Conservation (phyloP, 805 yeast genomes). For the Candida nitratophila region DNA sequence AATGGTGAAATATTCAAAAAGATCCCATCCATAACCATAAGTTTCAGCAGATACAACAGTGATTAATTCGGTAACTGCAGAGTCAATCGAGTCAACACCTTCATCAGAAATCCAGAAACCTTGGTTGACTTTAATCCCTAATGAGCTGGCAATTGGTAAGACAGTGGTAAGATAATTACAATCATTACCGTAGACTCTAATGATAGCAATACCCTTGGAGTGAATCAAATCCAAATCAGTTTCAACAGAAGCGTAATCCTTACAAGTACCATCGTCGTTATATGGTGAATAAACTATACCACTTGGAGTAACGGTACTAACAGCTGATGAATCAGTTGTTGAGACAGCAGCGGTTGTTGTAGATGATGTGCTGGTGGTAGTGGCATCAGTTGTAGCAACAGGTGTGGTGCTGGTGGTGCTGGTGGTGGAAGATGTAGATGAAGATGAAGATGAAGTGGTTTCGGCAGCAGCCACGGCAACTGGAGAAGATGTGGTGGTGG, state of each 20-base stretch:
- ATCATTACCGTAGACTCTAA: constrained; percentile 85
- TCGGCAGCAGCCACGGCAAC: too few species aligned
- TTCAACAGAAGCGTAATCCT: constrained; percentile 43
- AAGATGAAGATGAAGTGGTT: constrained; percentile 8
- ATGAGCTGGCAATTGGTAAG: constrained; percentile 45
- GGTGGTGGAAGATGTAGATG: too few species aligned
- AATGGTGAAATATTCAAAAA: constrained; percentile 70
- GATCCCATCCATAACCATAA: constrained; percentile 55
- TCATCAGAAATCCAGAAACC: constrained; percentile 71
- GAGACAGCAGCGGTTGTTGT: constrained; percentile 28
- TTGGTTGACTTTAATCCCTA: constrained; percentile 74
- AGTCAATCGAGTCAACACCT: constrained; percentile 69
- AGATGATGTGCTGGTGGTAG: too few species aligned
- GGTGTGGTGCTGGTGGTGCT: too few species aligned
- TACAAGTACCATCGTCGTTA: constrained; percentile 60
- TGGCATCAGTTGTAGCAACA: too few species aligned
- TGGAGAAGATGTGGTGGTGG: constrained; percentile 12
- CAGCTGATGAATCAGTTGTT: constrained; percentile 22
- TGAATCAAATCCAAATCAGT: constrained; percentile 53
- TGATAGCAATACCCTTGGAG: constrained; percentile 51
- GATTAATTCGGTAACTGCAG: constrained; percentile 46
- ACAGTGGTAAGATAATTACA: constrained; percentile 65
- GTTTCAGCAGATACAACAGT: constrained; percentile 26
- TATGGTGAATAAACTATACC: constrained; percentile 78
- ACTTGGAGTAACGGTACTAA: constrained; percentile 34